Evolutionary conservation across 148 eudicot genomes (phyloP).

Genomic region (Chenopodium berlandieri): DNA sequence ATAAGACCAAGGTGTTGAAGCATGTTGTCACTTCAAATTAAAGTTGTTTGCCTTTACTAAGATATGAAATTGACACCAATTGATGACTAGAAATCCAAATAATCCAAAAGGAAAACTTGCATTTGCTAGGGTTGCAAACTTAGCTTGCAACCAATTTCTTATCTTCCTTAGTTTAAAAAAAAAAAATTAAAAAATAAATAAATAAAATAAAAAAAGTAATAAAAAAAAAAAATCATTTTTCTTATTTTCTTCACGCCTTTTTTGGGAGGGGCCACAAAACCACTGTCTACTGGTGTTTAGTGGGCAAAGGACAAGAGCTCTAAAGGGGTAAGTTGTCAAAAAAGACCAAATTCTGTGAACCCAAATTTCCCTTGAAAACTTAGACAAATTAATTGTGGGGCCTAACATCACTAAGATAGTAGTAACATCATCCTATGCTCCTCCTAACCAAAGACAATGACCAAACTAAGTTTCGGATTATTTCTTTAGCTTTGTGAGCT

Average conservation of each 20-base stretch:
- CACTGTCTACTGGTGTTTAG: slow-evolving; percentile 13
- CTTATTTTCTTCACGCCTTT: background rate
- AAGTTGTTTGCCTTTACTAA: slow-evolving; percentile 11
- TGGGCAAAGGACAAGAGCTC: slow-evolving; percentile 22
- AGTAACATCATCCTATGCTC: slow-evolving; percentile 24
- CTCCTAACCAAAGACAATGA: slow-evolving; percentile 25
- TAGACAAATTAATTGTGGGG: slow-evolving; percentile 27
- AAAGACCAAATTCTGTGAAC: slow-evolving; percentile 36
- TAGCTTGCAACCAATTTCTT: background rate
- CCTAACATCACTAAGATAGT: slow-evolving; percentile 8
- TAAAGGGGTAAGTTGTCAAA: slow-evolving; percentile 29
- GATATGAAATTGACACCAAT: background rate
- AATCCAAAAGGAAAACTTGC: background rate
- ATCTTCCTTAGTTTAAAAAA: too few relatives aligned
- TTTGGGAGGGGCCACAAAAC: slow-evolving; percentile 21
- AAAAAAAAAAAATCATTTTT: background rate
- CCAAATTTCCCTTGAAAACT: slow-evolving; percentile 32
- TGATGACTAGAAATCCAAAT: slow-evolving; percentile 8
- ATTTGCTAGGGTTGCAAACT: background rate
- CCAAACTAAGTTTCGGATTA: slow-evolving; percentile 30
- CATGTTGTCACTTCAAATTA: slow-evolving; percentile 9
- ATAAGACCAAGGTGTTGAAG: background rate
- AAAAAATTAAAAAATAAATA: too few relatives aligned
- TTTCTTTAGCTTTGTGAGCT: slow-evolving; percentile 22
- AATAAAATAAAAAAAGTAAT: too few relatives aligned